A percentile compares a stretch with the other conserved stretches of the same genome.
These are phyloP conservation scores for Xylariaceae sp. DNA, from an alignment of 2,329 filamentous ascomycete species.

Conservation along the genomic window DNA sequence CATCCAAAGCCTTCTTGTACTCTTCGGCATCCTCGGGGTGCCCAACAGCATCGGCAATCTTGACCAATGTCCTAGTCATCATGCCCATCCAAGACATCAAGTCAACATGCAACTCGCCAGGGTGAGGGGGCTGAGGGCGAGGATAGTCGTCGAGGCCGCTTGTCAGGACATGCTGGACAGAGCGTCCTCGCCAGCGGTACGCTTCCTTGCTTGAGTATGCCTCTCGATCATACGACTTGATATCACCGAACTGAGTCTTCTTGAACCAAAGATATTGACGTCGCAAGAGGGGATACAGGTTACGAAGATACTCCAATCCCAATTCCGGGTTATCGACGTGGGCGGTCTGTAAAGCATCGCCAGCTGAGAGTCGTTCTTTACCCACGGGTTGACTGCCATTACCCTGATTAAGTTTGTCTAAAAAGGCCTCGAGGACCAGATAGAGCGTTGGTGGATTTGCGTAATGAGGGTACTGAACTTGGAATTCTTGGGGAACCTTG, in stretches of 20 bases:
- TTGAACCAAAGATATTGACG: conserved; percentile 95
- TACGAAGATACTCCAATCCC: conserved; percentile 27
- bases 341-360: conserved; percentile 51
- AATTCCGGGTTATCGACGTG: conserved; percentile 56
- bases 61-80: conserved; percentile 82
- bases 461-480: conserved; percentile 93
- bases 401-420: conserved; percentile 66
- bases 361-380: conserved; percentile 41
- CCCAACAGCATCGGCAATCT: conserved; percentile 72
- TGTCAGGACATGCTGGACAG: conserved; percentile 79
- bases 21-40: conserved; percentile 71
- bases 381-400: conserved; percentile 44
- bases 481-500: conserved; percentile 91
- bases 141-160: conserved; percentile 97
- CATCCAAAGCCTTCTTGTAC: conserved; percentile 67
- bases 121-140: conserved; percentile 86
- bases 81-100: conserved; percentile 96
- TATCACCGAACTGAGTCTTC: conserved; percentile 82
- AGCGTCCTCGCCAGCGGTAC: conserved; percentile 92
- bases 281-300: conserved; percentile 64
- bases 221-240: conserved; percentile 86
- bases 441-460: conserved; percentile 96
- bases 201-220: conserved; percentile 87
- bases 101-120: conserved; percentile 92
- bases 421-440: conserved; percentile 78